These are phyloP conservation scores for Rhodotorula taiwanensis DNA, from an alignment of 768 basidiomycete genomes.

Conservation along the genomic window DNA sequence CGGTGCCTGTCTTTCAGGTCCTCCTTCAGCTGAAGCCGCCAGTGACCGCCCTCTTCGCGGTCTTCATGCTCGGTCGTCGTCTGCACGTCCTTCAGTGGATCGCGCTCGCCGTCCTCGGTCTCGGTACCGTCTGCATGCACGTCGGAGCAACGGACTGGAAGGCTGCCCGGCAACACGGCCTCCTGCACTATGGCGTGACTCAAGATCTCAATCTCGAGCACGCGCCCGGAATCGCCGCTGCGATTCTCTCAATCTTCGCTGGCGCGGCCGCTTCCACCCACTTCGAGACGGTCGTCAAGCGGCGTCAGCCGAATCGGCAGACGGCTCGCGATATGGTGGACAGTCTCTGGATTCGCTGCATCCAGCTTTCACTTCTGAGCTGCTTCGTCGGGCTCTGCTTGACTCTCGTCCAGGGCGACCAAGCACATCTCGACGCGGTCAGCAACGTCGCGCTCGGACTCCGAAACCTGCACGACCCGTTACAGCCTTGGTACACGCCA, in stretches of 20 bases:
- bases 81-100: conserved; percentile 25
- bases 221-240: conserved; percentile 24
- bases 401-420: conserved; percentile 31
- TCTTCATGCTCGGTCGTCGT: conserved; percentile 32
- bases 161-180: conserved; percentile 16
- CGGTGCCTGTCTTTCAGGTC: conserved; percentile 41
- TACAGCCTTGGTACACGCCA: conserved; percentile 36
- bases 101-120: conserved; percentile 31
- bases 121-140: conserved; percentile 35
- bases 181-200: conserved; percentile 7
- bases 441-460: conserved; percentile 29
- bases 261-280: conserved; percentile 35
- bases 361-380: conserved; percentile 33
- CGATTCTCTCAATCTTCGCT: conserved; percentile 34
- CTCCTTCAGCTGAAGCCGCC: conserved; percentile 40
- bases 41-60: conserved; percentile 32
- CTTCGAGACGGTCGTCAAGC: conserved; percentile 35
- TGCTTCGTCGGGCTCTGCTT: conserved; percentile 25
- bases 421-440: conserved; percentile 23
- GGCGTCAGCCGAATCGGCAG: background rate
- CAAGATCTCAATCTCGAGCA: conserved; percentile 16
- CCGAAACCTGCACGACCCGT: conserved; percentile 28
- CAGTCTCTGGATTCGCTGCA: conserved; percentile 36
- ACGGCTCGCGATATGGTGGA: background rate
- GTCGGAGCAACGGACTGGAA: conserved; percentile 29